These are phyloP conservation scores for Thielaviopsis musarum DNA, from an alignment of 2,329 filamentous ascomycete genomes.

Conservation along the genomic window DNA sequence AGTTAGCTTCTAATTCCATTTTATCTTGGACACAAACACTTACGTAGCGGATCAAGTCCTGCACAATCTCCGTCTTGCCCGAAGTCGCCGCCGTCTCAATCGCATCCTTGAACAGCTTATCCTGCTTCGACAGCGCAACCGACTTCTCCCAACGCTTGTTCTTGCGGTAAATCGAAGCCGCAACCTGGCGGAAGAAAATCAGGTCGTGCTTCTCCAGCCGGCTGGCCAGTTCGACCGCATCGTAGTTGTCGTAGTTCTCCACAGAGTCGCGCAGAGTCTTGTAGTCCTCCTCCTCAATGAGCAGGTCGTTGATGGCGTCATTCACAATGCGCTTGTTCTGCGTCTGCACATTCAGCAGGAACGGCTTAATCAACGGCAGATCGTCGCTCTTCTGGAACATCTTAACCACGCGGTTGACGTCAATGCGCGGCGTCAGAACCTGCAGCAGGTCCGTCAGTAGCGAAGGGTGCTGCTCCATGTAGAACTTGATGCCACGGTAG, in stretches of 20 bases:
- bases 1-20: conserved; percentile 18
- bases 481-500: conserved; percentile 93
- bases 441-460: conserved; percentile 92
- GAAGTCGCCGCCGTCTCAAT: conserved; percentile 95
- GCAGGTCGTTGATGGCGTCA: conserved; percentile 89
- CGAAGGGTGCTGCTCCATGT: conserved; percentile 90
- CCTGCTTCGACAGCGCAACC: conserved; percentile 92
- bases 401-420: conserved; percentile 96
- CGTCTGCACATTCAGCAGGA: conserved; percentile 85
- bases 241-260: conserved; percentile 98
- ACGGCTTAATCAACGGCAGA: conserved; percentile 94
- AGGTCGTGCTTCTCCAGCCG: conserved; percentile 94
- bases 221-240: conserved; percentile 78
- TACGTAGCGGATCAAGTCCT: conserved; percentile 92
- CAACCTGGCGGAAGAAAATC: conserved; percentile 98
- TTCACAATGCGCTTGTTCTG: conserved; percentile 99
- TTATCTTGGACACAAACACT: conserved; percentile 41
- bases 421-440: conserved; percentile 77
- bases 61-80: conserved; percentile 76
- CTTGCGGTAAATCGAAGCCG: conserved; percentile 96
- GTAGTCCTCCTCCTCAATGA: conserved; percentile 98
- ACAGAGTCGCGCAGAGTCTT: conserved; percentile 96
- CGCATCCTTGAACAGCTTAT: conserved; percentile 98
- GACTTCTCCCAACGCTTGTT: conserved; percentile 99
- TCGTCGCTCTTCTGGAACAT: conserved; percentile 99